Conservation (phyloP, 768 basidiomycete genomes). For the Gautieria morchelliformis region DNA sequence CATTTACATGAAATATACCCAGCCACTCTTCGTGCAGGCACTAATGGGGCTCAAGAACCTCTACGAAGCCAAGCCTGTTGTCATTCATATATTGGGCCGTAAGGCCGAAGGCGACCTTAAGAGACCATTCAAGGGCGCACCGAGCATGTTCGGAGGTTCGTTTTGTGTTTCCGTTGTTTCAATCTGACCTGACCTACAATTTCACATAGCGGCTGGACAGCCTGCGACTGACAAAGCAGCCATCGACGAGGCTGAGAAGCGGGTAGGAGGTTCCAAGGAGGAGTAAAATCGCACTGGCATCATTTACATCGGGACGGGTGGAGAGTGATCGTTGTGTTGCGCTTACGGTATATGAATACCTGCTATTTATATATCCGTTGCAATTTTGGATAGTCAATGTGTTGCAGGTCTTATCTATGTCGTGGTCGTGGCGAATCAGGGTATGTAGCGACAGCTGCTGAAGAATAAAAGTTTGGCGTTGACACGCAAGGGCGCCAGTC, state of each 20-base stretch:
- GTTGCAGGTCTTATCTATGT: background rate
- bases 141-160: conserved; percentile 65
- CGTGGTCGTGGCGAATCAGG: background rate
- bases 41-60: conserved; percentile 92
- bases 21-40: conserved; percentile 90
- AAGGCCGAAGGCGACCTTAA: conserved; percentile 78
- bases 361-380: background rate
- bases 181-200: background rate
- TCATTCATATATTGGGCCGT: conserved; percentile 74
- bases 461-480: too few relatives aligned
- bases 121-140: conserved; percentile 74
- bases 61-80: conserved; percentile 77
- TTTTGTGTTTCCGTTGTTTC: conserved; percentile 5
- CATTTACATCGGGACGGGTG: background rate
- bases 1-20: conserved; percentile 89
- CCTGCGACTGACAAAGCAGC: conserved; percentile 80
- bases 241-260: conserved; percentile 85
- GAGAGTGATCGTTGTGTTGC: background rate
- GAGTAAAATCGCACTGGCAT: conserved; percentile 30
- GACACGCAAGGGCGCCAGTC: conserved; percentile 15
- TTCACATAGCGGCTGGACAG: conserved; percentile 37
- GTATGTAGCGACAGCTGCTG: background rate
- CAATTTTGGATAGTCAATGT: background rate
- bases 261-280: conserved; percentile 72
- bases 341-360: background rate